Percentiles rank a stretch among this genome's conserved stretches.
Conservation (phyloP, 2,329 filamentous ascomycete species). For the Diplocarpon mali region DNA sequence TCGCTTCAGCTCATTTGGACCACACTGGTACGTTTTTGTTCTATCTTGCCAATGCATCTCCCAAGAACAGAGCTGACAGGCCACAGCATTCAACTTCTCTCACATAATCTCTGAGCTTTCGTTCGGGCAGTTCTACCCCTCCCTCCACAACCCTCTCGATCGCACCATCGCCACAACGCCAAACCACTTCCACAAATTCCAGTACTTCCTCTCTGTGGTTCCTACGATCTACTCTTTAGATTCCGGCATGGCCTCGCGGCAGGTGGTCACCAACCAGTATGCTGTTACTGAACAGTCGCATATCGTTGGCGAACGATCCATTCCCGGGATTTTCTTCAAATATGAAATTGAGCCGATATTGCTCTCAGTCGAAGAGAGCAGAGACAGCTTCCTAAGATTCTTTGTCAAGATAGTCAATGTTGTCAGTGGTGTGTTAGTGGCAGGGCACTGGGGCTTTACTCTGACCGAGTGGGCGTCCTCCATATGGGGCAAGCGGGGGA, state of each 20-base stretch:
- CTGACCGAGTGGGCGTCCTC: slow-evolving; percentile 63
- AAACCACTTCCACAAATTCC: slow-evolving; percentile 83
- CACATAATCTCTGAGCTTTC: slow-evolving; percentile 94
- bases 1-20: slow-evolving; percentile 62
- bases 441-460: slow-evolving; percentile 87
- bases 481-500: slow-evolving; percentile 34
- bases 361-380: slow-evolving; percentile 72
- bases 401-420: slow-evolving; percentile 82
- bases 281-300: slow-evolving; percentile 85
- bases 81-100: slow-evolving; percentile 85
- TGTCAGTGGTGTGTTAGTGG: slow-evolving; percentile 79
- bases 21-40: slow-evolving; percentile 52
- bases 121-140: slow-evolving; percentile 94
- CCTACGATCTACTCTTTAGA: slow-evolving; percentile 80
- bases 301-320: slow-evolving; percentile 53
- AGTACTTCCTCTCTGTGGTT: slow-evolving; percentile 94
- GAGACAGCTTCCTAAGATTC: slow-evolving; percentile 63
- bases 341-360: slow-evolving; percentile 97
- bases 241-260: slow-evolving; percentile 34
- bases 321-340: slow-evolving; percentile 95
- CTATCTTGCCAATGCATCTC: too few species aligned
- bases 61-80: slow-evolving; percentile 1
- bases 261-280: slow-evolving; percentile 92
- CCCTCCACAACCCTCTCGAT: slow-evolving; percentile 87
- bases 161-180: slow-evolving; percentile 70